phyloP scores from a whole-genome alignment of 225 moss, liverwort and hornwort species.

The Neckera pumila region DNA sequence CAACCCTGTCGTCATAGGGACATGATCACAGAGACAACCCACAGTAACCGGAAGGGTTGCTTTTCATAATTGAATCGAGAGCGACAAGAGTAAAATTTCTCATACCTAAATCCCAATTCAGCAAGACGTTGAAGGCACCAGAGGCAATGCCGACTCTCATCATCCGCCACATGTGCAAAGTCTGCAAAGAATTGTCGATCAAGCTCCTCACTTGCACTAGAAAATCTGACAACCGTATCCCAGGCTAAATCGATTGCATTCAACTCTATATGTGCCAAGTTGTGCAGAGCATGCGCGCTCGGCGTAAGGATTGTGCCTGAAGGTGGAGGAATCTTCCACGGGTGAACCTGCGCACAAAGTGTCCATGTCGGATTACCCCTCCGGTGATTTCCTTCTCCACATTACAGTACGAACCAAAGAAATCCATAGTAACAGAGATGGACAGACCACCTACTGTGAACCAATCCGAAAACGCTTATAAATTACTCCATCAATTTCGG shows the following conservation, averaged over 20 bases:
- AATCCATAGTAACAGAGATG: not conserved
- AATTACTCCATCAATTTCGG: not conserved
- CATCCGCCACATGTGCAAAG: slow-evolving; percentile 91
- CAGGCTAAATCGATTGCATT: slow-evolving; percentile 96
- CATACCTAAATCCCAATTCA: slow-evolving; percentile 82
- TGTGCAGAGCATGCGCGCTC: slow-evolving; percentile 74
- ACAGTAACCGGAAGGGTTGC: not conserved
- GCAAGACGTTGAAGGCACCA: slow-evolving; percentile 94
- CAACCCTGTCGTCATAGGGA: not conserved
- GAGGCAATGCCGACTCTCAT: slow-evolving; percentile 93
- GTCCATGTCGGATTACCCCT: not conserved
- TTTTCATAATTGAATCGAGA: not conserved
- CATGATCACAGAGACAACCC: not conserved
- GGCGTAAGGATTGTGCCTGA: slow-evolving; percentile 56
- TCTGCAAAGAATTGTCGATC: slow-evolving; percentile 73
- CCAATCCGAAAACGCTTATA: not conserved
- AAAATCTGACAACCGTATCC: slow-evolving; percentile 96
- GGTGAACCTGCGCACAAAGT: slow-evolving; percentile 54
- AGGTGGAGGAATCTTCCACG: slow-evolving; percentile 67
- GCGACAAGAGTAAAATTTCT: not conserved
- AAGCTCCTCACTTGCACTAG: slow-evolving; percentile 70
- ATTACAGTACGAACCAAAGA: not conserved
- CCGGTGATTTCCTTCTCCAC: not conserved
- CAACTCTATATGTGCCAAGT: slow-evolving; percentile 87
- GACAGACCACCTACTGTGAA: not conserved